Evolutionary conservation across 768 basidiomycete species (phyloP), one percentile per base, ranked within the genome.

Genomic region (Phaffia tasmanica): DNA sequence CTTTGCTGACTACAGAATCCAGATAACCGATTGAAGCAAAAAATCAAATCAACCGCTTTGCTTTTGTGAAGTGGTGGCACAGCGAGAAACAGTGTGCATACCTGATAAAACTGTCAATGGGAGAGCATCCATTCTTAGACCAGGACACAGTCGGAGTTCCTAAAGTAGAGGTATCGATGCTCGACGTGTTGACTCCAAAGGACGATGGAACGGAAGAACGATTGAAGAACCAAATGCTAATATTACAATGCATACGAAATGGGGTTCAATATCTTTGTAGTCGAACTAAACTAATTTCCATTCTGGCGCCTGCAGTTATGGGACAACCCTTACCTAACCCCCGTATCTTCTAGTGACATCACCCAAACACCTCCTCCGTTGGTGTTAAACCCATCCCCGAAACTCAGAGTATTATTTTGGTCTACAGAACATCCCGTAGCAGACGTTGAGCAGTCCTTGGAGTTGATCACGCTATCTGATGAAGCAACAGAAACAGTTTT

Each of bases 361-460:
- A 67, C 60, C 60, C 60, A 67, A 35, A 56, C 59, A 30, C 66
- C 66, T 47, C 66, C 66, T 25, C 66, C 66, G 23, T 15, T 35
- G 2, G 23, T 2, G 47, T 55, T 62, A 30, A 62, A 67, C 6
- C 46, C 60, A 19, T 3, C 46, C 3, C 66, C 66, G 54, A 62
- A 67, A 15, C 14, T 25, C 25, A 32, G 18, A 21, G 25, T 57
- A 14, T 57, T 32, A 25, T 9, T 32, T 23, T 27, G 55, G 55
- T 32, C 23, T n/a, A 18, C 18, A 57, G 32, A 16, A 25, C 55
- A 57, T 25, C 27, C 25, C 4, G 55, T 16, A 27, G 35, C 55
- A 16, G 55, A 25, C 16, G 55, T 21, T 25, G 53, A 62, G 25
- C 19, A 6, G 30, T 23, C 19, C 48, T 21, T 23, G 21, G 59